Conservation (phyloP, 352 stramenopile genomes). For the Globisporangium echinulatum region DNA sequence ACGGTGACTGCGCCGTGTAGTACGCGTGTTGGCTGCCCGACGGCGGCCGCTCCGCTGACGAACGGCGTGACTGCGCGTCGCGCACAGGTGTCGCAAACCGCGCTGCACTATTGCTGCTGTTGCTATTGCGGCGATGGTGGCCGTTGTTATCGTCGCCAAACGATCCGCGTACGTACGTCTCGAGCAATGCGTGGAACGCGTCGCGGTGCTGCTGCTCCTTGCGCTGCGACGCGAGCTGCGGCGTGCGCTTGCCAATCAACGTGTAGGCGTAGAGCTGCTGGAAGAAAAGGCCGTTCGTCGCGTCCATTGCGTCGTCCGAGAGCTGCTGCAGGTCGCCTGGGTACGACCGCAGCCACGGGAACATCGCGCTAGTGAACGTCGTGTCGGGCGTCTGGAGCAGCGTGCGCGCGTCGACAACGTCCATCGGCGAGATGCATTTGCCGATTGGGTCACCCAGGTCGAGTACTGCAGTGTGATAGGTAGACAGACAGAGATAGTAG, state of each 20-base stretch:
- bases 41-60: slow-evolving; percentile 2
- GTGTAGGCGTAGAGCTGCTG: slow-evolving; percentile 82
- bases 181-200: slow-evolving; percentile 52
- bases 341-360: slow-evolving; percentile 70
- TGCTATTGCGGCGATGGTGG: slow-evolving; percentile 2
- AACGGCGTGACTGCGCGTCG: slow-evolving; percentile 3
- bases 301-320: slow-evolving; percentile 51
- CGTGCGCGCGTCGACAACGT: slow-evolving; percentile 71
- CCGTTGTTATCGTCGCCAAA: slow-evolving; percentile 30
- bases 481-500: neutral
- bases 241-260: slow-evolving; percentile 57
- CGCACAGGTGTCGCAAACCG: too few species aligned
- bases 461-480: slow-evolving; percentile 28
- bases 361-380: slow-evolving; percentile 62
- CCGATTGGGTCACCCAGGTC: slow-evolving; percentile 65
- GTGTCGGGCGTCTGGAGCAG: slow-evolving; percentile 60
- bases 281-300: slow-evolving; percentile 73
- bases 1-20: slow-evolving; percentile 5
- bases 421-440: slow-evolving; percentile 54
- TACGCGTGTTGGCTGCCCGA: slow-evolving; percentile 4
- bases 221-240: slow-evolving; percentile 29
- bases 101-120: neutral
- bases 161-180: slow-evolving; percentile 60
- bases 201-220: slow-evolving; percentile 63
- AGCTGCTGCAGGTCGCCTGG: slow-evolving; percentile 33